Base-by-base conservation (phyloP, 2,329 filamentous ascomycete species). In the Elsinoe arachidis region DNA sequence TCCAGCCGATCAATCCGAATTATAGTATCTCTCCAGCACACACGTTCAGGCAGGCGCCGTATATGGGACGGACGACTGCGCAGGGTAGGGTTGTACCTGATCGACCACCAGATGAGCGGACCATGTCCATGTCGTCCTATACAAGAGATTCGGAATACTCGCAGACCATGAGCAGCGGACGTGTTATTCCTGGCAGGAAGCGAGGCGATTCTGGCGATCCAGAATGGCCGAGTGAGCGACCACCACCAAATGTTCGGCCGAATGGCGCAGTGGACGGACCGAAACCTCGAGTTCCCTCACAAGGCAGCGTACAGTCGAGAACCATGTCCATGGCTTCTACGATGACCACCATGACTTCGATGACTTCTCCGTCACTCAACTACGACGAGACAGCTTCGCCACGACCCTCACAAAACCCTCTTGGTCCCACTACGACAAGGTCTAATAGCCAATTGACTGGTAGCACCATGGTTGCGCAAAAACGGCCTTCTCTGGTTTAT, bases 121-220 rank as follows among this genome's bases (percentile, higher is more conserved):
- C 93, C 61, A 97, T 97, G 93, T 96, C 92, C 46, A 86, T 99
- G 86, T 93, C 87, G 4, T 89, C 88, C 9, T 88, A 90, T 64
- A 80, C 85, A 2, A 79, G 86, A 56, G 89, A 95, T 64, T 80
- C 82, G 60, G 87, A 90, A 44, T 87, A 93, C 70, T 73, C 77
- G 11, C 92, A 96, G 72, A 96, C 91, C 5, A 95, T 92, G 83
- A 95, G 88, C 68, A 95, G 88, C 69, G 93, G 93, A 49, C 83
- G 93, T 63, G 80, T 95, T 17, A 95, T 99, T 63, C 93, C 93
- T 2, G 88, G 85, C 66, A 81, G 88, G 72, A 78, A 80, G 62
- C 76, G 82, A 21, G 56, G 55, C 60, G 82, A 84, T 59, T 82
- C 82, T 11, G 70, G 68, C 14, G 67, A 67, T 21, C 54, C 41